A percentile compares a stretch with the other conserved stretches of the same genome.
These are phyloP conservation scores for Verticillium nubilum DNA, from an alignment of 2,329 filamentous ascomycete genomes.

Conservation along the genomic window DNA sequence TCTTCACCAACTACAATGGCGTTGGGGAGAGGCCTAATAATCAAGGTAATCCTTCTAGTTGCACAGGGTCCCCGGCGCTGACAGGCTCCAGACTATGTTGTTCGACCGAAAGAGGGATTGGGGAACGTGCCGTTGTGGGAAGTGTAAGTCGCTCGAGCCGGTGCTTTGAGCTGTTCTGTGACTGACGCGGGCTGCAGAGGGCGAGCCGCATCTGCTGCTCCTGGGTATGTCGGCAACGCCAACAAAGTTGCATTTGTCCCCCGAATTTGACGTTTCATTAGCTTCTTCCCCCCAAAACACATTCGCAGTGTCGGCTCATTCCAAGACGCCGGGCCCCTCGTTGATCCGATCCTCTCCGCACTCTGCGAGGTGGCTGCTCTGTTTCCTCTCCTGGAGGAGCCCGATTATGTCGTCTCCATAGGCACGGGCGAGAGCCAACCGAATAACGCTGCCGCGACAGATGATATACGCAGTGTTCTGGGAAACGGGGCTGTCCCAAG, in stretches of 20 bases:
- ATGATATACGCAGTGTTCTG: not conserved
- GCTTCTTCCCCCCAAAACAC: not conserved
- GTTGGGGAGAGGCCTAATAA: not conserved
- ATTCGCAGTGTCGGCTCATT: not conserved
- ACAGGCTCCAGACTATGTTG: not conserved
- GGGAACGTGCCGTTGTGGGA: not conserved
- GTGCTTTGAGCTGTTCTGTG: not conserved
- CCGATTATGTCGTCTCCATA: not conserved
- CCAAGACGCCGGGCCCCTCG: not conserved
- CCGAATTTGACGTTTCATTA: not conserved
- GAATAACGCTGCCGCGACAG: not conserved
- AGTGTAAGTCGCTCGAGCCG: not conserved
- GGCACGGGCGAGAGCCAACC: not conserved
- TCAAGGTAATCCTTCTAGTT: not conserved
- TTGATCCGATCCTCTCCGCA: not conserved
- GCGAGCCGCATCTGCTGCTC: not conserved
- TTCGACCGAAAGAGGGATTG: not conserved
- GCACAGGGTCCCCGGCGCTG: not conserved
- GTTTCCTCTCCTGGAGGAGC: not conserved
- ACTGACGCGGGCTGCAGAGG: not conserved
- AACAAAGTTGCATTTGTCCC: not conserved
- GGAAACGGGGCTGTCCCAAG: not conserved
- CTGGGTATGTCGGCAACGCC: not conserved
- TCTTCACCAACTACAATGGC: conserved; percentile 6
- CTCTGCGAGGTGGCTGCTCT: not conserved